Conservation (phyloP, 768 basidiomycete species). For the Stropharia rugosoannulata region DNA sequence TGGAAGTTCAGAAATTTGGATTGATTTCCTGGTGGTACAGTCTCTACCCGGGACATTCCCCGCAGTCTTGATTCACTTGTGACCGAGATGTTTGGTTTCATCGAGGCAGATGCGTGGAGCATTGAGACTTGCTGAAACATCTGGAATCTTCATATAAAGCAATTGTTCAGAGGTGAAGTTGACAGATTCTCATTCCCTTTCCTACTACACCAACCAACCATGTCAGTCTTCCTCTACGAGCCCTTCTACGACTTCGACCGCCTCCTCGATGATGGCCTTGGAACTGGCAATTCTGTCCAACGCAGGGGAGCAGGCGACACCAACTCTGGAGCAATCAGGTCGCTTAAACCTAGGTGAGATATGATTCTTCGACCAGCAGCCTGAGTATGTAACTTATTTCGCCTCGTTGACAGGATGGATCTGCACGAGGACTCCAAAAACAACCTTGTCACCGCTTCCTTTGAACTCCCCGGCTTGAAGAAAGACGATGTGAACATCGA, state of each 20-base stretch:
- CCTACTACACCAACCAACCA: neutral
- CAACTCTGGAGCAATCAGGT: neutral
- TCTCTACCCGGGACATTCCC: too few relatives aligned
- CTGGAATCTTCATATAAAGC: neutral
- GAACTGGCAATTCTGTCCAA: conserved; percentile 4
- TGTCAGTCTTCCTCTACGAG: conserved; percentile 6
- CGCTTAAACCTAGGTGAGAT: conserved; percentile 28
- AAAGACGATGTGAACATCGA: conserved; percentile 55
- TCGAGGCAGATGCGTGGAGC: too few relatives aligned
- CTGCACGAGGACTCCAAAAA: conserved; percentile 45
- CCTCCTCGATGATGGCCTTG: conserved; percentile 29
- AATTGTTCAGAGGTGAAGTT: neutral
- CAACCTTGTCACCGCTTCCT: conserved; percentile 52
- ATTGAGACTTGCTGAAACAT: too few relatives aligned
- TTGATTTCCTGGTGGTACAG: too few relatives aligned
- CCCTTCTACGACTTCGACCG: conserved; percentile 3
- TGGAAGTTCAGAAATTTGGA: too few relatives aligned
- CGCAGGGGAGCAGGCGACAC: neutral
- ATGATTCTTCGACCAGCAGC: too few relatives aligned
- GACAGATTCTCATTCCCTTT: neutral
- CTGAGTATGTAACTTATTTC: too few relatives aligned
- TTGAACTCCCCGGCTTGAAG: conserved; percentile 61
- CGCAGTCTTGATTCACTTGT: too few relatives aligned
- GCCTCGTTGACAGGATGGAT: conserved; percentile 42
- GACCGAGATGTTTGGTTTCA: too few relatives aligned